A percentile compares a stretch with the other conserved stretches of the same genome.
These are phyloP conservation scores for Stylosanthes scabra DNA, from an alignment of 331 rosid genomes.

Conservation along the genomic window DNA sequence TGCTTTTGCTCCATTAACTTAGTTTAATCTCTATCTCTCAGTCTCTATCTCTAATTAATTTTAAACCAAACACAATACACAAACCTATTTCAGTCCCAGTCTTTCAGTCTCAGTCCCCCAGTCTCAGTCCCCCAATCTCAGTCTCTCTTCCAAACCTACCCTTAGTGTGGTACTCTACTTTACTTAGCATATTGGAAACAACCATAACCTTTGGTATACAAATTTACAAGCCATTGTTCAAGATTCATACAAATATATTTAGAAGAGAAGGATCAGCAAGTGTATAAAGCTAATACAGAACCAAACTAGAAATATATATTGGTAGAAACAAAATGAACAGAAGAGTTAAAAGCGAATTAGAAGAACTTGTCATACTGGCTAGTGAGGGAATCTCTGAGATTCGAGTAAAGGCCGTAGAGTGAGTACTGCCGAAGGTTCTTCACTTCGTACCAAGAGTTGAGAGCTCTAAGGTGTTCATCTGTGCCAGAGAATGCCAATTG, in stretches of 20 bases:
- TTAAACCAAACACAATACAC: too few species aligned
- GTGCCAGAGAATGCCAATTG: constrained; percentile 82
- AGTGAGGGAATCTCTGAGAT: constrained; percentile 72
- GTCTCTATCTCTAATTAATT: too few species aligned
- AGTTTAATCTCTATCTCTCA: too few species aligned
- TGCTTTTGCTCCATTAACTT: too few species aligned
- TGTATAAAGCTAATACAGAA: constrained; percentile 10
- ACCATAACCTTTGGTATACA: constrained; percentile 38
- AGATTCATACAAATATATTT: constrained; percentile 36
- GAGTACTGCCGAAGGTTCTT: constrained; percentile 79
- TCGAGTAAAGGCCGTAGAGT: constrained; percentile 66
- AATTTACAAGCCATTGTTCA: constrained; percentile 43
- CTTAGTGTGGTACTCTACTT: not conserved
- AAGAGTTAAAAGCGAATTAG: constrained; percentile 32
- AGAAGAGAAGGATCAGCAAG: constrained; percentile 7
- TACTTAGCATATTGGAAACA: constrained; percentile 34
- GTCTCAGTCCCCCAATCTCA: too few species aligned
- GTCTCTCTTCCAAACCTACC: too few species aligned
- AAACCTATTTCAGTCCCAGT: too few species aligned
- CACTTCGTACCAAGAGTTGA: constrained; percentile 83
- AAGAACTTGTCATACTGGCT: constrained; percentile 65
- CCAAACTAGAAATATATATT: constrained; percentile 29
- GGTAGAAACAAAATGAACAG: constrained; percentile 23
- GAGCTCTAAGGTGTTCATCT: constrained; percentile 65
- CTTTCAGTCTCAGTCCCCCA: too few species aligned